Evolutionary conservation across 257 asterid species (phyloP), one percentile per base, ranked within the genome.

Genomic region (Primulina eburnea): DNA sequence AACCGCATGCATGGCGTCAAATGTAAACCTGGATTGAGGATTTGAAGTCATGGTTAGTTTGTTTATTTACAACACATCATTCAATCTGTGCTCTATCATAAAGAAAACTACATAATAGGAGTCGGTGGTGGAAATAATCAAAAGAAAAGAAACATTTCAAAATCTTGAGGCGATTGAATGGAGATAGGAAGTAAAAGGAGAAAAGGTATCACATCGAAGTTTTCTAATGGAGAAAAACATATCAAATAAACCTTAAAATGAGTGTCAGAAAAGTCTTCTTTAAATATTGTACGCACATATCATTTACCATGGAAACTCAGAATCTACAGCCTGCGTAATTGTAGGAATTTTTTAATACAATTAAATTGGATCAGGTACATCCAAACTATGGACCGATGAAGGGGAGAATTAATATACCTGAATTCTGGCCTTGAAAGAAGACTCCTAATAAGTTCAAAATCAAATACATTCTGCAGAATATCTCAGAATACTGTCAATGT

Each of bases 1-100:
- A 47, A 94, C 97, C 59, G 99, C 99, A 81, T 91, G 97, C 99
- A 94, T 94, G 78, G 97, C 97, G 77, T 94, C 97, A 84, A 89
- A 89, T 56, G 79, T 78, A 82, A 91, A 87, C 92, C 99, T 94
- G 90, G 57, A 72, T 69, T 69, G 33, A 81, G 66, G 53, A 65
- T 68, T 62, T 60, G 0, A 59, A 40, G n/a, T 40, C 69, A 33
- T 0, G 28, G 57, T 62, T 10, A 35, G 57, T 21, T 60, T 28
- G 8, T 56, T 28, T 64, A 28, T 32, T 61, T 47, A 18, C 62
- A 55, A 30, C 32, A n/a, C 50, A 65, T 62, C 68, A 33, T 30
- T 75, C 57, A 8, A 0, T 57, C 37, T 55, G 14, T 67, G 56
- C 21, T 21, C 67, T 43, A 62, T 35, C 52, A 24, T 67, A 29